Percentiles rank a stretch among this genome's conserved stretches.
phyloP scores from a whole-genome alignment of 306 rosid species.

The Styphnolobium japonicum region DNA sequence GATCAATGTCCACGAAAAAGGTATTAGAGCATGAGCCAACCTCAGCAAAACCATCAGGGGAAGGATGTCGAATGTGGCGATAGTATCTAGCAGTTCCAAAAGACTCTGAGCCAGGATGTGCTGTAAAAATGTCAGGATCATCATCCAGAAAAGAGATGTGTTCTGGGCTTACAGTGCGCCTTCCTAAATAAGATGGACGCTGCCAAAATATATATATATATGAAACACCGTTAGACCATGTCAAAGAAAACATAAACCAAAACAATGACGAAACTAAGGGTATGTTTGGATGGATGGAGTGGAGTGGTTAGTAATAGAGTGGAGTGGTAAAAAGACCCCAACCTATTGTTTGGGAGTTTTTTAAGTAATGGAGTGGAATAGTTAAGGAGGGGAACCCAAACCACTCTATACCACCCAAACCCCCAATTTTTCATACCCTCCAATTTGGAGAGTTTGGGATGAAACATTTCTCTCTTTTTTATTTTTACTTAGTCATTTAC shows the following conservation, averaged over 20 bases:
- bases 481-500: no score
- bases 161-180: conserved; percentile 57
- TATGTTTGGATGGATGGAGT: no score
- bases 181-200: conserved; percentile 67
- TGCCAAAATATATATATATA: conserved; percentile 37
- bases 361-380: no score
- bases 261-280: conserved; percentile 19
- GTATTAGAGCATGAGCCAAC: conserved; percentile 34
- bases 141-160: conserved; percentile 54
- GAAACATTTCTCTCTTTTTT: no score
- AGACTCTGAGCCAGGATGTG: conserved; percentile 47
- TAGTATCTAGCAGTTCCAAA: conserved; percentile 51
- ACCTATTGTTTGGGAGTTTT: no score
- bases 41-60: conserved; percentile 77
- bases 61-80: conserved; percentile 61
- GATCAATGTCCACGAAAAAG: background rate
- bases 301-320: no score
- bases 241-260: conserved; percentile 4
- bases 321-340: no score
- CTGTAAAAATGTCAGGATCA: conserved; percentile 51
- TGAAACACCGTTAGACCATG: conserved; percentile 16
- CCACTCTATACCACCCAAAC: no score
- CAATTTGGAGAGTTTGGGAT: no score
- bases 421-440: no score
- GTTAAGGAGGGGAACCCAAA: no score